Base-by-base conservation (phyloP, 2,329 filamentous ascomycete species). In the Colletotrichum spinosum region DNA sequence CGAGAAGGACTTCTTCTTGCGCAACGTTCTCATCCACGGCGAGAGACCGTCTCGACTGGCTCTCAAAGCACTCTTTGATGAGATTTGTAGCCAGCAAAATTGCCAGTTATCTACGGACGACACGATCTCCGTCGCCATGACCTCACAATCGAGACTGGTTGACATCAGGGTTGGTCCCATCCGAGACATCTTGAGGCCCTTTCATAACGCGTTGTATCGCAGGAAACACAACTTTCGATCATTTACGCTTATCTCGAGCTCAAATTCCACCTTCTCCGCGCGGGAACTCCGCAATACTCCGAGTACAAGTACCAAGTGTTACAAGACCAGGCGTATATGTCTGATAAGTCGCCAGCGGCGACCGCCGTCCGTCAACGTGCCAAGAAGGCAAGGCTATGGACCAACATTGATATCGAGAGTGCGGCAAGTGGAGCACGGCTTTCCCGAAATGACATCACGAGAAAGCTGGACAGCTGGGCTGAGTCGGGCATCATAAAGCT, bases 201-300 rank as follows among this genome's bases (percentile, higher is more conserved):
- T 46, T 7, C 8, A 35, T 17, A 10, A 33, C 2, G 9, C 38
- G n/a, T 41, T 55, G 10, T 1, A 5, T 2, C 6, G 4, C 17
- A 65, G 62, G 62, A 65, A 50, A 65, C 57, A 2, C 62, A 65
- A 35, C 15, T 65, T 33, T 65, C 62, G 44, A 83, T 86, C 55
- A 81, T 90, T 13, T 87, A 88, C 55, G 86, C 87, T 0, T 82
- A 85, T n/a, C 76, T 90, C 1, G 88, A 90, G 70, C 77, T 90
- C 5, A 83, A 82, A 3, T 88, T 87, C 65, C 78, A 78, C 0
- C 76, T 89, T 0, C 78, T 90, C 37, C 81, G 88, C 25, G 86
- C 83, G 13, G 83, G 81, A 15, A 89, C 82, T 0, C 86, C 83
- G 0, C 84, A 88, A 45, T 90, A 89, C 65, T 83, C 79, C 8